phyloP scores from a whole-genome alignment of 495 filamentous ascomycete species.

The Aspergillus bertholletiae region DNA sequence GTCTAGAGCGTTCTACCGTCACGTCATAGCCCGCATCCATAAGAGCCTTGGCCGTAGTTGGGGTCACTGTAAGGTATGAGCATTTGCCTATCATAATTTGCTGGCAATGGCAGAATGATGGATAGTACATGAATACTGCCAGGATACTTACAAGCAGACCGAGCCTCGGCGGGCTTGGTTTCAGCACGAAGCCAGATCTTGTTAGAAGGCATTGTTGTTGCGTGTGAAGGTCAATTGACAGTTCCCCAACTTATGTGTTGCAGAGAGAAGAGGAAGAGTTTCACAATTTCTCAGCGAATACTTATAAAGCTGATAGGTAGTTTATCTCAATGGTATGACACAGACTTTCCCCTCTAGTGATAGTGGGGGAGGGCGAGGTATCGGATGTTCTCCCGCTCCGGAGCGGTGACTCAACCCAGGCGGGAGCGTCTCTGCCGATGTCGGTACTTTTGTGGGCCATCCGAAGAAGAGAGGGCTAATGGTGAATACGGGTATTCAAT shows the following conservation, averaged over 20 bases:
- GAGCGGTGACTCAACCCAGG: conserved; percentile 30
- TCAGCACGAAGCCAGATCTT: conserved; percentile 49
- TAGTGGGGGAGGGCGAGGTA: conserved; percentile 28
- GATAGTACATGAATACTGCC: not conserved
- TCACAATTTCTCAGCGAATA: not conserved
- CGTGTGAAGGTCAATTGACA: conserved; percentile 3
- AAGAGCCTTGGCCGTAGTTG: conserved; percentile 71
- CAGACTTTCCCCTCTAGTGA: conserved; percentile 27
- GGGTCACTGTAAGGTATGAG: conserved; percentile 45
- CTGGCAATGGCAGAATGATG: not conserved
- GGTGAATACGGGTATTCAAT: too few species aligned
- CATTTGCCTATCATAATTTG: not conserved
- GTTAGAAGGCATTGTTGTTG: conserved; percentile 37
- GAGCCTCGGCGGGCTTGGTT: conserved; percentile 47
- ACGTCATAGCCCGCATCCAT: conserved; percentile 81
- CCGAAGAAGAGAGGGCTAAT: not conserved
- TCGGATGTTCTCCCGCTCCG: conserved; percentile 34
- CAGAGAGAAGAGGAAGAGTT: not conserved
- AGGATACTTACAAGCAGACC: conserved; percentile 44
- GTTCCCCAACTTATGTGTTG: too few species aligned
- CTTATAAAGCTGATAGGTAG: conserved; percentile 3
- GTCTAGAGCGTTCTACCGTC: conserved; percentile 73
- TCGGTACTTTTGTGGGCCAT: conserved; percentile 12
- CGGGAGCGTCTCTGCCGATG: conserved; percentile 8
- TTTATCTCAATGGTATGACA: conserved; percentile 21